Conservation (phyloP, 305 asterid genomes). For the Fraxinus sp. region DNA sequence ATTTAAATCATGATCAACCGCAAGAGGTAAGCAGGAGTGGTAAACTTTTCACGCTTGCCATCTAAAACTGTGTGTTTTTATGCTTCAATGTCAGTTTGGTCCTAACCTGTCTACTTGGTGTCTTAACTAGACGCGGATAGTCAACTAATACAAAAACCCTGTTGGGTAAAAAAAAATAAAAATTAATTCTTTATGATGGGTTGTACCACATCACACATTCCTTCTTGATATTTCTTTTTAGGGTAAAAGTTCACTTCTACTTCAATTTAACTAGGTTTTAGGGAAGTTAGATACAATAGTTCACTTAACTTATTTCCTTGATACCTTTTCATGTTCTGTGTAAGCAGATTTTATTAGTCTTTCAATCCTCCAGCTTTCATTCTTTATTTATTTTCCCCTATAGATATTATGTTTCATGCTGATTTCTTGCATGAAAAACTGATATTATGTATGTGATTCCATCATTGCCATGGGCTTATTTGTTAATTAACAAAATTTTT, state of each 20-base stretch:
- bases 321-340: background rate
- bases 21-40: constrained; percentile 49
- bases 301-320: background rate
- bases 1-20: constrained; percentile 57
- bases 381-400: background rate
- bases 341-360: background rate
- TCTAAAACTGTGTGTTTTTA: background rate
- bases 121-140: background rate
- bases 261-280: background rate
- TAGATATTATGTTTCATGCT: background rate
- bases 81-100: background rate
- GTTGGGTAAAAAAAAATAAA: no score
- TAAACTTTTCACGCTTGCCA: background rate
- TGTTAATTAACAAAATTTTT: background rate
- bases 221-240: background rate
- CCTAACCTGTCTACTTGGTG: background rate
- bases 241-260: background rate
- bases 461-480: background rate
- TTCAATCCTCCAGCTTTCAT: background rate
- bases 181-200: background rate
- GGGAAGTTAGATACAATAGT: background rate
- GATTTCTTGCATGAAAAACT: background rate
- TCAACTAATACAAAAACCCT: background rate
- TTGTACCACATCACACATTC: background rate
- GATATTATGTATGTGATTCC: background rate